These are phyloP conservation scores for Teratosphaeria epicoccoides DNA, from an alignment of 2,329 filamentous ascomycete species.

Conservation along the genomic window DNA sequence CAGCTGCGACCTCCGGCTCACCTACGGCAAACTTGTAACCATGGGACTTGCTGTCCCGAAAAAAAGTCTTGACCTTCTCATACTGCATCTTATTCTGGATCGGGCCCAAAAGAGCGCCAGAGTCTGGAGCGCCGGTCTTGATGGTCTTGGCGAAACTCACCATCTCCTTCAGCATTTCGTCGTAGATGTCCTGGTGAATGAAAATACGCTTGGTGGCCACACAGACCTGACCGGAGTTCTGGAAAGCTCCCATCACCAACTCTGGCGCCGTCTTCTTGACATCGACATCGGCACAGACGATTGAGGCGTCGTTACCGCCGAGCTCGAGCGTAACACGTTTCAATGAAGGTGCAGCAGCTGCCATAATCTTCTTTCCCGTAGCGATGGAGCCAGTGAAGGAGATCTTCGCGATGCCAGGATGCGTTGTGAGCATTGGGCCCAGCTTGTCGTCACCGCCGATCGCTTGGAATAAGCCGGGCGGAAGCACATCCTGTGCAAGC, in stretches of 20 bases:
- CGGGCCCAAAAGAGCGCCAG: conserved; percentile 44
- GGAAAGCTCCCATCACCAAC: conserved; percentile 43
- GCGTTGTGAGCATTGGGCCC: conserved; percentile 48
- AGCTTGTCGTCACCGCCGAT: conserved; percentile 51
- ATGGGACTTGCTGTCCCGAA: conserved; percentile 28
- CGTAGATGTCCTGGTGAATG: conserved; percentile 46
- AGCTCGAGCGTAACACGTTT: conserved; percentile 54
- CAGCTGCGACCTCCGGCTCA: conserved; percentile 37
- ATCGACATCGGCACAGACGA: conserved; percentile 49
- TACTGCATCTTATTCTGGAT: conserved; percentile 48
- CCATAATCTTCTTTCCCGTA: conserved; percentile 53
- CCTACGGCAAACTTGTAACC: conserved; percentile 44
- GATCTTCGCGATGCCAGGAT: conserved; percentile 52
- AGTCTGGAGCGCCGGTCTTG: conserved; percentile 33
- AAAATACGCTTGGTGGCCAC: conserved; percentile 46
- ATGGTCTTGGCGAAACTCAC: conserved; percentile 35
- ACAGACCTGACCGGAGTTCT: conserved; percentile 50
- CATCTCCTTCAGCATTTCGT: conserved; percentile 38
- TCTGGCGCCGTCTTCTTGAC: conserved; percentile 40
- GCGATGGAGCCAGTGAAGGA: conserved; percentile 52
- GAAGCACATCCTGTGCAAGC: conserved; percentile 47
- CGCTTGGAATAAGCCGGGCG: conserved; percentile 52
- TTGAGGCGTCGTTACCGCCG: conserved; percentile 52
- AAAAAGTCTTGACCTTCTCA: conserved; percentile 36
- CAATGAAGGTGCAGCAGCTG: conserved; percentile 44